Percentiles rank a stretch among this genome's conserved stretches.
Evolutionary conservation across 2,329 filamentous ascomycete species (phyloP).

Genomic region (Helotiales sp.): DNA sequence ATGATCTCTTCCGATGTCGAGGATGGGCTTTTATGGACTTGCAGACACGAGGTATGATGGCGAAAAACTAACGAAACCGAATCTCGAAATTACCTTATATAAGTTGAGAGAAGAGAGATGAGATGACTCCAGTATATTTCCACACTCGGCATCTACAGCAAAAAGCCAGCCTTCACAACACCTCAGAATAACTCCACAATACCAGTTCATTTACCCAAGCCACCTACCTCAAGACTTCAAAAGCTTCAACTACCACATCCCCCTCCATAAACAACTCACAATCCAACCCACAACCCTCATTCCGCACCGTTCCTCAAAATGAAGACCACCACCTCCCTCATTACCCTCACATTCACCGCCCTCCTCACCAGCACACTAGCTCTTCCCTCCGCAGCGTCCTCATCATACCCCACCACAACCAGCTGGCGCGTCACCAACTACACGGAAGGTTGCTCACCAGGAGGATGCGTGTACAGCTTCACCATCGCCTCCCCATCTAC

Average conservation of each 20-base stretch:
- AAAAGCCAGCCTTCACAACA: neutral
- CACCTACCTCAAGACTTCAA: neutral
- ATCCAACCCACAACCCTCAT: neutral
- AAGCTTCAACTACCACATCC: neutral
- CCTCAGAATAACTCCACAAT: neutral
- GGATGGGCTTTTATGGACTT: neutral
- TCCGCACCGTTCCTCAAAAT: too few relatives aligned
- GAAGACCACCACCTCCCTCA: neutral
- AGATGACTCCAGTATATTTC: too few relatives aligned
- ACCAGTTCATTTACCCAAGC: neutral
- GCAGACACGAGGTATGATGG: neutral
- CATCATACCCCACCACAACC: neutral
- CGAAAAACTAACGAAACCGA: too few relatives aligned
- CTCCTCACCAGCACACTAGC: neutral
- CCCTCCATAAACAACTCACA: neutral
- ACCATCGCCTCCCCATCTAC: neutral
- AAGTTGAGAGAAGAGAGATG: too few relatives aligned
- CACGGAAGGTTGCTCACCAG: slow-evolving; percentile 9
- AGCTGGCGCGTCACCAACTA: neutral
- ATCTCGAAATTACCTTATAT: too few relatives aligned
- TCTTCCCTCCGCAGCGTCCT: neutral
- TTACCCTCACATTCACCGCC: neutral
- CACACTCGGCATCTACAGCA: neutral
- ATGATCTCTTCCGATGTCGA: neutral
- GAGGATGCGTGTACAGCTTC: neutral